Conservation (phyloP, 2,329 filamentous ascomycete species). For the Fusarium piperis region DNA sequence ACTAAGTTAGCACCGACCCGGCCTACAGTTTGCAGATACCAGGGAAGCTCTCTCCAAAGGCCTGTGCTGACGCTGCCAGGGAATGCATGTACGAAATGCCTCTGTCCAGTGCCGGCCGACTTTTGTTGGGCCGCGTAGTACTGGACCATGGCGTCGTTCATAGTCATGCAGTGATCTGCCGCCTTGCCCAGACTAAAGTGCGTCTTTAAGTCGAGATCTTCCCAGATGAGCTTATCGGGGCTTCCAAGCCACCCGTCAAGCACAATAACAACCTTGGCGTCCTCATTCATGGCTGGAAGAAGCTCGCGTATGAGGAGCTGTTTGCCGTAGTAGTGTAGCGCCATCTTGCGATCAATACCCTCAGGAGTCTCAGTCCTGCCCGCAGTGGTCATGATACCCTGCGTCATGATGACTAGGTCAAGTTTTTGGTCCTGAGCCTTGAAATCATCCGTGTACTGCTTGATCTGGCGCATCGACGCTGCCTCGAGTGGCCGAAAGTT, state of each 20-base stretch:
- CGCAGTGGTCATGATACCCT: conserved; percentile 49
- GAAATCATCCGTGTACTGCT: conserved; percentile 44
- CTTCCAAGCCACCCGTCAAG: conserved; percentile 45
- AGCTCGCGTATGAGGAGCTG: conserved; percentile 55
- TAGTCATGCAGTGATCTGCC: conserved; percentile 50
- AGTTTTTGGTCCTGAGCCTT: conserved; percentile 43
- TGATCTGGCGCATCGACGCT: conserved; percentile 47
- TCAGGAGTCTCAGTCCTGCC: conserved; percentile 54
- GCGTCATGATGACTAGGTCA: conserved; percentile 52
- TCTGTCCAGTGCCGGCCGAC: background rate
- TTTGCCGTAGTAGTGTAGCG: conserved; percentile 57
- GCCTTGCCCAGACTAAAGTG: conserved; percentile 47
- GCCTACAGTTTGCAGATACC: conserved; percentile 36
- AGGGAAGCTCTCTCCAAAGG: conserved; percentile 43
- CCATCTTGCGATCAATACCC: conserved; percentile 56
- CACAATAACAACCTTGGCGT: conserved; percentile 53
- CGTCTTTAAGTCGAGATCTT: conserved; percentile 52
- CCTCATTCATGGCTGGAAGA: conserved; percentile 47
- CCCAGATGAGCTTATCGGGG: conserved; percentile 48
- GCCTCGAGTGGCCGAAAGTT: conserved; percentile 47
- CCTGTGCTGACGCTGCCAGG: conserved; percentile 52
- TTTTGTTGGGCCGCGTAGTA: conserved; percentile 42
- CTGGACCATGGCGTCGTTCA: conserved; percentile 53
- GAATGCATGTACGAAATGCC: conserved; percentile 52
- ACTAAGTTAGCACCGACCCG: conserved; percentile 30